Evolutionary conservation across 371 early-diverging fungal genomes (phyloP), one percentile per base, ranked within the genome.

Genomic region (Mucor plumbeus): DNA sequence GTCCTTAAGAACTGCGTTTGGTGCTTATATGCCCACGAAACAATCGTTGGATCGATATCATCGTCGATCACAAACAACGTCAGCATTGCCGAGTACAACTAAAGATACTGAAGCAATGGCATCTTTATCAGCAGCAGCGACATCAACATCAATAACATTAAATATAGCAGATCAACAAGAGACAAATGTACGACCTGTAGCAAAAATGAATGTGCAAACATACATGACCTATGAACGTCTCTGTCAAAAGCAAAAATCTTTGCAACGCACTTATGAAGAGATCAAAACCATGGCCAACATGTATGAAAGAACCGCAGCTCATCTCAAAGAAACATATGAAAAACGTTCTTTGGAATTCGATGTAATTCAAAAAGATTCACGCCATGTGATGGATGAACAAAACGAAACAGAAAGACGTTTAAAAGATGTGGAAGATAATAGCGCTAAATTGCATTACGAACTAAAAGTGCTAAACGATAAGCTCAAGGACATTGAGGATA

Each of bases 391-490:
- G 63, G 76, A 77, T 4, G 77, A 80, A 35, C 81, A 82, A 48
- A 41, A 59, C 1, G 64, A 67, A 15, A 73, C 74, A 10, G 83
- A 82, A 19, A 44, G 50, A 31, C 57, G 69, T 21, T 43, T 83
- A 9, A 80, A 79, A 39, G 70, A 74, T 2, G 72, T 76, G 34
- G 83, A 83, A 60, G 79, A 80, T 31, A 66, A 70, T 17, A 76
- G 78, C 19, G 81, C 81, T 7, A 83, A 83, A 50, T 63, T 80
- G 3, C 79, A 79, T 43, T 83, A 83, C 55, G 83, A 83, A 50
- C 62, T 83, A 5, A 77, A 75, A 33, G 81, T 79, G 11, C 50
- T 83, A 43, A 80, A 79, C 34, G 83, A 83, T 53, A 75, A 80
- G 38, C 61, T 83, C 15, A 78, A 73, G 56, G 83, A 83, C 13